Conservation (phyloP, 1,284 basidiomycete genomes). For the Chiua sp. region DNA sequence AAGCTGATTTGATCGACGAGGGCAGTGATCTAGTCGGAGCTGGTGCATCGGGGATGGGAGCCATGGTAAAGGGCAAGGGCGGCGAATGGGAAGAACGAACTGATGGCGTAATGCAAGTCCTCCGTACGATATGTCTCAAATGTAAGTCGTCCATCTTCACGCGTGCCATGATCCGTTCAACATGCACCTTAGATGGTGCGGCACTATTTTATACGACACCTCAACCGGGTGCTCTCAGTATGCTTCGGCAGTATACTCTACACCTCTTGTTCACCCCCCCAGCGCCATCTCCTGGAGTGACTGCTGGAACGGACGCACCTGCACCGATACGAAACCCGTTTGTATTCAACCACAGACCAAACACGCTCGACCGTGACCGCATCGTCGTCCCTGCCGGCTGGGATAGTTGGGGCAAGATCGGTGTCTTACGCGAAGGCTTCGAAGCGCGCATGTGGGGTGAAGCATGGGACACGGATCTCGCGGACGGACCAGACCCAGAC, state of each 20-base stretch:
- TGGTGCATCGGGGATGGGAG: conserved; percentile 75
- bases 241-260: conserved; percentile 86
- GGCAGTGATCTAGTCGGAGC: conserved; percentile 70
- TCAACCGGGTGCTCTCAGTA: conserved; percentile 78
- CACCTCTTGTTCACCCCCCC: conserved; percentile 86
- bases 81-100: conserved; percentile 95
- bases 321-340: conserved; percentile 77
- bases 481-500: conserved; percentile 43
- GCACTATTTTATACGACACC: conserved; percentile 91
- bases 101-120: conserved; percentile 93
- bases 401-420: conserved; percentile 98
- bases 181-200: conserved; percentile 75
- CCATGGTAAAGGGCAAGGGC: conserved; percentile 85
- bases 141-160: conserved; percentile 61
- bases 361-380: conserved; percentile 90
- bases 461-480: conserved; percentile 80
- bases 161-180: neutral
- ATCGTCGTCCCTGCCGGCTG: conserved; percentile 95
- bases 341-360: conserved; percentile 86
- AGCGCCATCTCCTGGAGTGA: conserved; percentile 60
- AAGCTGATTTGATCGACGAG: conserved; percentile 87
- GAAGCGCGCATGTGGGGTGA: conserved; percentile 83
- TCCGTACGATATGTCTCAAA: conserved; percentile 91
- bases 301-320: conserved; percentile 50
- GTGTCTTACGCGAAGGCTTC: conserved; percentile 90